Evolutionary conservation across 2,329 filamentous ascomycete genomes (phyloP), one percentile per base, ranked within the genome.

Genomic region (Microcyclosporella mali): DNA sequence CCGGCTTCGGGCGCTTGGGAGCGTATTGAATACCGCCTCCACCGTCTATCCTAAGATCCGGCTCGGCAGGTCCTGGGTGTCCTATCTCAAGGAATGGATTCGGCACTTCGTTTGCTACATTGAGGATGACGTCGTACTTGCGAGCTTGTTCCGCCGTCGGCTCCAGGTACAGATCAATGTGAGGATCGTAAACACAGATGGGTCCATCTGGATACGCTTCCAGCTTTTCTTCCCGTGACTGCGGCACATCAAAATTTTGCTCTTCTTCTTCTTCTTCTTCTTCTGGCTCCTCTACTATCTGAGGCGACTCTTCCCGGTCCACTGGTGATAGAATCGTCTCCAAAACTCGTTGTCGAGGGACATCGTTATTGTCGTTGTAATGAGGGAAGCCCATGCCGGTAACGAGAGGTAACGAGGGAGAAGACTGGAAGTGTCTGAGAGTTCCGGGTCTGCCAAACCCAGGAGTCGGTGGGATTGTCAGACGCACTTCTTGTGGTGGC

Each of bases 191-290:
- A 38, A 94, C 89, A 53, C 84, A 81, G 41, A 90, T 83, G 1
- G 86, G 87, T 0, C 86, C 86, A 52, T 88, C 78, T 0, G 86
- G 86, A 59, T 94, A 94, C 1, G 84, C 84, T 12, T 85, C 85
- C 0, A 84, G 84, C 66, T 89, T 89, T 52, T 77, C 76, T 56
- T 79, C 77, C 21, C 73, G 71, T 7, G 79, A 82, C 46, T 79
- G 73, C 29, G 77, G 74, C 27, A 74, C 60, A 41, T 74, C 71
- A 40, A 73, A 74, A 43, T 74, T 74, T 30, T 69, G 70, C 45
- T 74, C 70, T 37, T 70, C 68, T 36, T 72, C 69, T 19, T 65
- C 60, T 45, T 85, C 55, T 30, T 38, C 37, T 34, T 40, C 27
- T 45, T 85, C 55, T 31, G 37, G 36, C 33, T 40, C 27, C 40